Base-by-base conservation (phyloP, 768 basidiomycete genomes). In the Cubamyces lactineus region DNA sequence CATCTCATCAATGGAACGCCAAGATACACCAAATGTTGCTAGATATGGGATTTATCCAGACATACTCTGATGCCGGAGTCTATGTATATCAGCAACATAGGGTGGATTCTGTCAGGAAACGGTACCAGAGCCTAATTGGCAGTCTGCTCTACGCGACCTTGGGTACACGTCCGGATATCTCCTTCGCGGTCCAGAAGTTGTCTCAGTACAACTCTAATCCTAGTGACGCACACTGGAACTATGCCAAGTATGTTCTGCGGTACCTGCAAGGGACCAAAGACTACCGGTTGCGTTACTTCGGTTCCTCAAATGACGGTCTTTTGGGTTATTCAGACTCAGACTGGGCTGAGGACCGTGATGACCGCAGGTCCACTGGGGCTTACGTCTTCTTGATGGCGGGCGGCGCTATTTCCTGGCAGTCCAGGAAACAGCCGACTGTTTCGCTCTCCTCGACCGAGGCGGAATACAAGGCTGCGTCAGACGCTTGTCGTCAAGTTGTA, bases 361-460 rank as follows among this genome's bases (percentile, higher is more conserved):
- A 75, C 56, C 60, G 76, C 12, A 54, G 66, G 9, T 75, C 76
- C 9, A 72, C 74, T 11, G 73, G 76, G 1, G 78, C 77, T 1
- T 79, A 76, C 61, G 66, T 70, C 15, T 78, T 77, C 61, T 72
- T 73, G 38, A 46, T 75, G 38, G 68, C 65, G 4, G 69, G 70
- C 1, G 69, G 67, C 1, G 59, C 74, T 0, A 69, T 80, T 9
- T 70, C 74, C 2, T 82, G 73, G 73, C 52, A 40, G 2, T 58
- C 53, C 21, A 57, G 54, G 39, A 62, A 54, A 21, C 51, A 59
- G 58, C 59, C 67, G 13, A 67, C 70, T 0, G 71, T 78, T 0
- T 70, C 76, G 0, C 65, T 71, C 3, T 78, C 76, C 3, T 76
- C 76, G 0, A 71, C 71, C 0, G 75, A 79, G 59, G 72, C 76